Base-by-base conservation (phyloP, 2,329 filamentous ascomycete species). In the Colletotrichum camelliae region DNA sequence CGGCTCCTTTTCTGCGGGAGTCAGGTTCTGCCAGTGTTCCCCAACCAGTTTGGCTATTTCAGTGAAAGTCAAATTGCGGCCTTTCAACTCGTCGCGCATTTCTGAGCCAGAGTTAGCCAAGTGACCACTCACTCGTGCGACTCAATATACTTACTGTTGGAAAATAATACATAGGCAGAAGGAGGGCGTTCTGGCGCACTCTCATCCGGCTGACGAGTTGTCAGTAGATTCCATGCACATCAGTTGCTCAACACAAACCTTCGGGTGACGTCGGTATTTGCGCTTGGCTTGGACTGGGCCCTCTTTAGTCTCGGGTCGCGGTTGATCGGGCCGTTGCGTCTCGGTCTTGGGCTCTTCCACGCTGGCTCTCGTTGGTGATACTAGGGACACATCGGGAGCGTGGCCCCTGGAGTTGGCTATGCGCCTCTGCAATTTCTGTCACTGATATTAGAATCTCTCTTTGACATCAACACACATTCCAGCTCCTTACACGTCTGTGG, bases 101-200 rank as follows among this genome's bases (percentile, higher is more conserved):
- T 94, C 93, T 94, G 78, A 1, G 27, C 8, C 2, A n/a, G 15
- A 72, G 39, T 61, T 70, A 81, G 70, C 43, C 12, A 5, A n/a
- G 27, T 4, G 1, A n/a, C 4, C n/a, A 27, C 37, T 12, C 29
- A 18, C 35, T 35, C 21, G 67, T 12, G n/a, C 60, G 48, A 31
- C 12, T 58, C 29, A 13, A 5, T 67, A 8, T 37, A 88, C 93
- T 86, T 84, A 95, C 93, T 94, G 80, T 96, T 96, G 1, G 95
- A 96, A 81, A 97, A 97, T 18, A 96, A 90, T 15, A 96, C 95
- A 84, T 96, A 96, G 66, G 94, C 95, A 6, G 94, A 96, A 0
- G 94, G 94, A 2, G 95, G 94, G 29, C 94, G 89, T 81, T 96
- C 94, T 2, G 95, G 95, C 1, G 94, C 94, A 85, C 95, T 92